A percentile compares a stretch with the other conserved stretches of the same genome.
Evolutionary conservation across 495 filamentous ascomycete species (phyloP).

Genomic region (Parathielavia appendiculata): DNA sequence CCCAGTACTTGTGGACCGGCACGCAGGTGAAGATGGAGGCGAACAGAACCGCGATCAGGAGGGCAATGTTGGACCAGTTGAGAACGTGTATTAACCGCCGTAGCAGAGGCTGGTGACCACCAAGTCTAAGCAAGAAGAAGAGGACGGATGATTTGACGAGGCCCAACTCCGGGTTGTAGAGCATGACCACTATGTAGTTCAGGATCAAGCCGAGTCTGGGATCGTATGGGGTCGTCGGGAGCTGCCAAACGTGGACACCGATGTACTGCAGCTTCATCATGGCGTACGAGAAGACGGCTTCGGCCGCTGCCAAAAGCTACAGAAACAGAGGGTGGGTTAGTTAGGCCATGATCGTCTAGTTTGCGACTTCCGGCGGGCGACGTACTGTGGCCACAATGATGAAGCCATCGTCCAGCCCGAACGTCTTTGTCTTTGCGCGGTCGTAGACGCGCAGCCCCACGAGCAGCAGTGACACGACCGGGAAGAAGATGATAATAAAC

Average conservation of each 20-base stretch:
- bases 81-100: constrained; percentile 38
- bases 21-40: constrained; percentile 50
- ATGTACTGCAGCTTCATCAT: constrained; percentile 19
- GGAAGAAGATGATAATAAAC: constrained; percentile 30
- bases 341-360: not conserved
- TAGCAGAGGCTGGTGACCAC: constrained; percentile 16
- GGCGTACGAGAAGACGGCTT: constrained; percentile 17
- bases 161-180: constrained; percentile 34
- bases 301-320: constrained; percentile 12
- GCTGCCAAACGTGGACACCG: constrained; percentile 14
- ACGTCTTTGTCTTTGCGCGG: constrained; percentile 25
- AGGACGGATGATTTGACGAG: constrained; percentile 50
- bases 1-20: constrained; percentile 44
- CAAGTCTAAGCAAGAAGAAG: constrained; percentile 48
- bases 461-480: constrained; percentile 22
- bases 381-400: constrained; percentile 12
- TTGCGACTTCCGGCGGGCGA: not conserved
- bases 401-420: constrained; percentile 11
- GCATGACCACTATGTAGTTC: constrained; percentile 22
- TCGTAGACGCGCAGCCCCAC: constrained; percentile 28
- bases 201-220: constrained; percentile 5
- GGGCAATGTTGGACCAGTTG: constrained; percentile 37
- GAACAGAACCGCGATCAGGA: constrained; percentile 45
- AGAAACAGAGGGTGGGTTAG: not conserved
- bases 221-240: constrained; percentile 5